These are phyloP conservation scores for Fusarium tuaranense DNA, from an alignment of 2,329 filamentous ascomycete species.

Conservation along the genomic window DNA sequence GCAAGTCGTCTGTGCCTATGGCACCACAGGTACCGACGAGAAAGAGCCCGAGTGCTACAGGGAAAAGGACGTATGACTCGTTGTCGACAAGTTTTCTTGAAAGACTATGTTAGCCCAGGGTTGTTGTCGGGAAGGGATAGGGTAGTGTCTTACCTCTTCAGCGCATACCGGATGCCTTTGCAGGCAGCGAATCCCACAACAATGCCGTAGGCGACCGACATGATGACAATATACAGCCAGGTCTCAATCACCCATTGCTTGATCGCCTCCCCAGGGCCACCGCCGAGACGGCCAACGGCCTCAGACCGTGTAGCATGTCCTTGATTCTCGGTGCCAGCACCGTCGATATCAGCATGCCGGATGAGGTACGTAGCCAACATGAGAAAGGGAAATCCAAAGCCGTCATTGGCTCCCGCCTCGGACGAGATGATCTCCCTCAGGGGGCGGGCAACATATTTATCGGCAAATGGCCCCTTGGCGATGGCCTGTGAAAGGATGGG, in stretches of 20 bases:
- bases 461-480: not conserved
- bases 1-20: not conserved
- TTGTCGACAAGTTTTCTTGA: not conserved
- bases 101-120: too few species aligned
- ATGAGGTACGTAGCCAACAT: not conserved
- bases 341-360: not conserved
- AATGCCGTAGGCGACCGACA: not conserved
- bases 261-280: not conserved
- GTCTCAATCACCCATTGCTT: not conserved
- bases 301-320: not conserved
- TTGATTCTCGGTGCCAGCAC: not conserved
- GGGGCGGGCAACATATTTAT: not conserved
- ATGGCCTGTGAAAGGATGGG: not conserved
- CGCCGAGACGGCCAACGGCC: not conserved
- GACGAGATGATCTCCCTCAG: not conserved
- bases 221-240: not conserved
- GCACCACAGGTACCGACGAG: not conserved
- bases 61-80: not conserved
- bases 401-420: not conserved
- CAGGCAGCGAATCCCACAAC: not conserved
- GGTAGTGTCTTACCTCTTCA: too few species aligned
- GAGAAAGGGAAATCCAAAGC: not conserved
- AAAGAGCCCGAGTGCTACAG: not conserved
- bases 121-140: too few species aligned
- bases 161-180: not conserved